Evolutionary conservation across 2,329 filamentous ascomycete species (phyloP).

Genomic region (Microascus cirrosus): DNA sequence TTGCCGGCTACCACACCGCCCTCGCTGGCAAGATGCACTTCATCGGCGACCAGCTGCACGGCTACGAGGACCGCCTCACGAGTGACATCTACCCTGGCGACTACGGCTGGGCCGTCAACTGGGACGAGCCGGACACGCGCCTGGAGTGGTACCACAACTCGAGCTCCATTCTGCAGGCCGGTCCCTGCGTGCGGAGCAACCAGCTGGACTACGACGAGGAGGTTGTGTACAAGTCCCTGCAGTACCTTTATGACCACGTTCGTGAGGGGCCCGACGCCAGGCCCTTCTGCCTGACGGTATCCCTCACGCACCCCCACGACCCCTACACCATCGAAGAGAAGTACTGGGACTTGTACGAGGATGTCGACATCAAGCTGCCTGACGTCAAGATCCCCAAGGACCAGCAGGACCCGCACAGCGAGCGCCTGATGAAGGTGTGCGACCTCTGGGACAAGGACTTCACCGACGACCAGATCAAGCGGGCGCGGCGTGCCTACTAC

Average conservation of each 20-base stretch:
- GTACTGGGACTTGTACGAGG: conserved; percentile 88
- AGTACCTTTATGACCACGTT: conserved; percentile 85
- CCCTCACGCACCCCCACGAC: conserved; percentile 88
- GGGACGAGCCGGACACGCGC: conserved; percentile 78
- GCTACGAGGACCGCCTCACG: conserved; percentile 87
- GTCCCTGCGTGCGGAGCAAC: conserved; percentile 80
- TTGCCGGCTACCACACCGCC: conserved; percentile 78
- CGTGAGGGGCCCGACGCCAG: conserved; percentile 62
- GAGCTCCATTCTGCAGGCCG: conserved; percentile 83
- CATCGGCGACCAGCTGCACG: conserved; percentile 86
- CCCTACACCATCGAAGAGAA: conserved; percentile 90
- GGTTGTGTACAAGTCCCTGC: conserved; percentile 82
- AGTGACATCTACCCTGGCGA: conserved; percentile 92
- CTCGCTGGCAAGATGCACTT: conserved; percentile 97
- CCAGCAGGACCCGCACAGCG: conserved; percentile 76
- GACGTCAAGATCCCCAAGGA: conserved; percentile 68
- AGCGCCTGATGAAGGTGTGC: conserved; percentile 75
- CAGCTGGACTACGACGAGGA: conserved; percentile 95
- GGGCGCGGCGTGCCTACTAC: conserved; percentile 80
- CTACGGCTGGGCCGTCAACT: conserved; percentile 90
- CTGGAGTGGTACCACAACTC: conserved; percentile 97
- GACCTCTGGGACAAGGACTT: conserved; percentile 80
- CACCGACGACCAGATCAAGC: conserved; percentile 74
- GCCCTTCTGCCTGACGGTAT: conserved; percentile 80
- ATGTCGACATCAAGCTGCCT: conserved; percentile 75